phyloP scores from a whole-genome alignment of 495 filamentous ascomycete species.

The Patellaria atrata region DNA sequence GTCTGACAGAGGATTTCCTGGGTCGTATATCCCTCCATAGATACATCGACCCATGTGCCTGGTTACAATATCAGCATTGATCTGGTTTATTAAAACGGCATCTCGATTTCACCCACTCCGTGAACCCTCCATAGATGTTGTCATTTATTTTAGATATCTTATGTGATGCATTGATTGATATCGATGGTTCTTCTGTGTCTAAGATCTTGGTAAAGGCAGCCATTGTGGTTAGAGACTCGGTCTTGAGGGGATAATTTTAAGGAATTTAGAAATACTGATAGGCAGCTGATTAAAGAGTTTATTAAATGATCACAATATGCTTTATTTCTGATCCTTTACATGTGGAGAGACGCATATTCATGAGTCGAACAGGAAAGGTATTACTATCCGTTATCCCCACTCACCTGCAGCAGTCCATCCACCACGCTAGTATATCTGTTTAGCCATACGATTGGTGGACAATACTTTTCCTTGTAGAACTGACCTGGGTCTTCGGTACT shows the following conservation, averaged over 20 bases:
- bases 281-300: no score
- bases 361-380: no score
- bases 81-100: not conserved
- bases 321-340: no score
- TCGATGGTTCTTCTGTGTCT: slow-evolving; percentile 41
- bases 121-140: slow-evolving; percentile 64
- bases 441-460: no score
- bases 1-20: slow-evolving; percentile 52
- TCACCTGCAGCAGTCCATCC: no score
- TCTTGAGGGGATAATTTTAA: not conserved
- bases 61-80: slow-evolving; percentile 4
- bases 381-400: no score
- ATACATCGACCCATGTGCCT: slow-evolving; percentile 77
- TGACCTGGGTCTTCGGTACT: no score
- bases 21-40: slow-evolving; percentile 74
- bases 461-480: no score
- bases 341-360: no score
- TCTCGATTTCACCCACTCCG: slow-evolving; percentile 37
- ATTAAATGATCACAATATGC: no score
- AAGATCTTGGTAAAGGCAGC: slow-evolving; percentile 53
- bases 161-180: slow-evolving; percentile 44
- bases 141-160: slow-evolving; percentile 54
- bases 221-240: slow-evolving; percentile 29
- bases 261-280: not conserved
- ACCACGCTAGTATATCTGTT: no score